A percentile compares a stretch with the other conserved stretches of the same genome.
phyloP scores from a whole-genome alignment of 257 asterid species.

The Voacanga thouarsii region DNA sequence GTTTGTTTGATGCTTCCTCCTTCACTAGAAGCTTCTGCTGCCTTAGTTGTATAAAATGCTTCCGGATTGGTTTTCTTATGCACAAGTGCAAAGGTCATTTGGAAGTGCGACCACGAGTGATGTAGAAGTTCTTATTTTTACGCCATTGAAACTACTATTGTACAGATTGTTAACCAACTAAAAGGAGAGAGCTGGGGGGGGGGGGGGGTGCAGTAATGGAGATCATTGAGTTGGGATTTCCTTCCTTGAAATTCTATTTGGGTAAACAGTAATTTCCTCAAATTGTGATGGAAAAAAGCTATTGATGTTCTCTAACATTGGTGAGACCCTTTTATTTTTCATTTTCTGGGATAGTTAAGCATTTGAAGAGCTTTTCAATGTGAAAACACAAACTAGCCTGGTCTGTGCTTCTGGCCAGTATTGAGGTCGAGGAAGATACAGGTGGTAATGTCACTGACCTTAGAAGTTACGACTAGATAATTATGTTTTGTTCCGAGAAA shows the following conservation, averaged over 20 bases:
- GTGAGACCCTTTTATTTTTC: background rate
- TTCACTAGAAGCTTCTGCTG: constrained; percentile 1
- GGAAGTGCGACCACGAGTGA: background rate
- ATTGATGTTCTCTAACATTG: background rate
- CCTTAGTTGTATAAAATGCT: background rate
- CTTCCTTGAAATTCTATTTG: background rate
- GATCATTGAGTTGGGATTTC: background rate
- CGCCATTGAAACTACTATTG: background rate
- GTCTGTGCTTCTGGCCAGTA: background rate
- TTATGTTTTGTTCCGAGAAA: too few species aligned
- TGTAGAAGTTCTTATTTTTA: background rate
- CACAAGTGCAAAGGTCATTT: background rate
- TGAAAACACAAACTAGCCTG: background rate
- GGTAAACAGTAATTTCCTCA: too few species aligned
- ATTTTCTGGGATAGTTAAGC: background rate
- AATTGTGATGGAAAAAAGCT: background rate
- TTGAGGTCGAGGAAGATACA: background rate
- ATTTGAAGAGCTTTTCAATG: background rate
- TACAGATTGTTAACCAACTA: background rate
- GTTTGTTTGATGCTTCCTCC: constrained; percentile 33
- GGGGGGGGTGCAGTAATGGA: too few species aligned
- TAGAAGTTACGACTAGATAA: too few species aligned
- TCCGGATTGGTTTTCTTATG: background rate
- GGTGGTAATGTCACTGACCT: background rate
- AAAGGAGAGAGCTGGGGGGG: too few species aligned